Base-by-base conservation (phyloP, 345 rosid species). In the Populus nigra region DNA sequence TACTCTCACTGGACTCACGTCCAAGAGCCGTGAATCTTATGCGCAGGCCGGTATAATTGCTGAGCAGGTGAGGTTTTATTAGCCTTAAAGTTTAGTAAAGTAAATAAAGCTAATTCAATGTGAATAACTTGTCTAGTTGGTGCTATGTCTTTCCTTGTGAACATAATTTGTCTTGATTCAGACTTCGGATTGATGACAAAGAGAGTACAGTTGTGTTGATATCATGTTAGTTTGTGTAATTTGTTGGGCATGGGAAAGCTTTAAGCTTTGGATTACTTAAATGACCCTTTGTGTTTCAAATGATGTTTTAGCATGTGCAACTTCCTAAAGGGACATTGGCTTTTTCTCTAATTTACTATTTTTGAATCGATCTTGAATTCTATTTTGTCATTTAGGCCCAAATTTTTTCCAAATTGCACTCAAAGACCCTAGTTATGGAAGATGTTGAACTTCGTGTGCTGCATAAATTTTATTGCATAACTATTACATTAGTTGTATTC, bases 21-120 rank as follows among this genome's bases (percentile, higher is more conserved):
- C 99, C 13, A 96, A 96, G 83, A 94, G 99, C 89, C 92, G 99
- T 41, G 97, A 96, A 79, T 96, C 99, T 47, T 96, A 96, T 79
- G 92, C 99, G 10, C 93, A 92, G 77, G 99, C 99, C 2, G 98
- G 98, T 45, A 89, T 94, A 71, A 89, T 94, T 7, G 99, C 98
- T 1, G 99, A 96, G 85, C 99, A 96, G 99, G 99, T 96, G 85
- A 83, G 76, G 50, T 50, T 72, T 39, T 69, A 57, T 77, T 71
- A 2, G 62, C 62, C 65, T 66, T 23, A 22, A 31, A 12, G 62
- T 33, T 63, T 16, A 36, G 25, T 29, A 39, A 47, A 70, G 63
- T 71, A 29, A 53, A 29, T 75, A 1, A 31, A 36, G 68, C 39
- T 39, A 23, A 23, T 62, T 39, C 72, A 50, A 71, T 41, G n/a